phyloP scores from a whole-genome alignment of 768 basidiomycete genomes.

The Clitopilus passeckerianus region DNA sequence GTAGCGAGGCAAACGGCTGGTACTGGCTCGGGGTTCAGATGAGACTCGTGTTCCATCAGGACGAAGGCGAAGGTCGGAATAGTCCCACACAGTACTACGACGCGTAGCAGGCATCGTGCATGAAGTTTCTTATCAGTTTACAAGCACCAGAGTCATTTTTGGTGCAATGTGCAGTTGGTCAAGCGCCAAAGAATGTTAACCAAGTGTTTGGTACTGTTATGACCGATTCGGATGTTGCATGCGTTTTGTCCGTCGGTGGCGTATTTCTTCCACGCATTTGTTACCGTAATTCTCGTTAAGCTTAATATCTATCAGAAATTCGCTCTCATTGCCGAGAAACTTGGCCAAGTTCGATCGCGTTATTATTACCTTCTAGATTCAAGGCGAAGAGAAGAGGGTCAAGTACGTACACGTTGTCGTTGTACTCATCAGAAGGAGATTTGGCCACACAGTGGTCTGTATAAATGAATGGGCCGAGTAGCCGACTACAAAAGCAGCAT shows the following conservation, averaged over 20 bases:
- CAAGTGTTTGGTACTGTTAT: background rate
- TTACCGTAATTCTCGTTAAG: background rate
- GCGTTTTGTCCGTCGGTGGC: background rate
- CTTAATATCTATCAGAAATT: background rate
- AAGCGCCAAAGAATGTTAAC: background rate
- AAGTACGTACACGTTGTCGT: no score
- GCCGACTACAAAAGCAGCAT: background rate
- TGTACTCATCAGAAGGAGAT: background rate
- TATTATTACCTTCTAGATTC: no score
- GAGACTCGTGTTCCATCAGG: conserved; percentile 60
- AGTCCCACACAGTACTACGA: conserved; percentile 58
- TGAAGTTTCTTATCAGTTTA: background rate
- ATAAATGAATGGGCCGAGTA: background rate
- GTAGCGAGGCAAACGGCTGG: conserved; percentile 22
- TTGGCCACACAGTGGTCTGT: background rate
- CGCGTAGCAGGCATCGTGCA: conserved; percentile 25
- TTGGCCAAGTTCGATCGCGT: background rate
- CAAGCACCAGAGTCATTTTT: background rate
- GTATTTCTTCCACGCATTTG: background rate
- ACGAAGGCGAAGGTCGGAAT: conserved; percentile 58
- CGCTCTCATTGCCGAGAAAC: background rate
- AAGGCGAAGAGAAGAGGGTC: no score
- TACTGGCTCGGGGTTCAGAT: conserved; percentile 12
- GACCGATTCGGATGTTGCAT: background rate
- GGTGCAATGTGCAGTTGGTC: background rate